Evolutionary conservation across 345 rosid genomes (phyloP), one percentile per base, ranked within the genome.

Genomic region (Citrus sp.): DNA sequence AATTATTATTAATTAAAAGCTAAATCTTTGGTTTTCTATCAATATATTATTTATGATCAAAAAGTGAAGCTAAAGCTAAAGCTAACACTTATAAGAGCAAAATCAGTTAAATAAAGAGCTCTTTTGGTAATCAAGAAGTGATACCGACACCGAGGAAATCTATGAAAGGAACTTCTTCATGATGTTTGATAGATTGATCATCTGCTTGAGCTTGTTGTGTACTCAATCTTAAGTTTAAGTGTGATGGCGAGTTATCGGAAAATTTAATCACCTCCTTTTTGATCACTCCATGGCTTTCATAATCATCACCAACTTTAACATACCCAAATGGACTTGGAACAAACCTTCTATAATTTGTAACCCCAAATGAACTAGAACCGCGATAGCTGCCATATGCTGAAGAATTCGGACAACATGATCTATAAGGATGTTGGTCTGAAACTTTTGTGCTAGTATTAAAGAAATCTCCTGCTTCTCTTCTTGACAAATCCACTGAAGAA

Each of bases 81-180:
- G 35, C 85, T 73, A 79, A 61, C 40, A 75, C 61, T 77, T 35
- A 61, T 22, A 81, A 34, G 46, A 38, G 35, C 6, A 82, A 58
- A 77, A 51, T 55, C 28, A 75, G 55, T 75, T 79, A 77, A 82
- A 79, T 80, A 69, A 79, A 64, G 66, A 34, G 16, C 24, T 24
- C 35, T 34, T 72, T 25, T 16, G 72, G 73, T 66, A 74, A 62
- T 88, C 88, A 90, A 80, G 90, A 89, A 77, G 92, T 81, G 61
- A 89, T 85, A 80, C 92, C 95, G 25, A 89, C 94, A 42, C 94
- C 94, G 82, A 91, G 94, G 78, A 91, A 91, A 82, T 90, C 94
- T 61, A 90, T 90, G 81, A 90, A 89, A 27, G 86, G 86, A 84
- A 80, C 87, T 70, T 84, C 87, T 67, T 83, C 80, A 19, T 63